phyloP scores from a whole-genome alignment of 306 rosid species.

The Medicago truncatula region DNA sequence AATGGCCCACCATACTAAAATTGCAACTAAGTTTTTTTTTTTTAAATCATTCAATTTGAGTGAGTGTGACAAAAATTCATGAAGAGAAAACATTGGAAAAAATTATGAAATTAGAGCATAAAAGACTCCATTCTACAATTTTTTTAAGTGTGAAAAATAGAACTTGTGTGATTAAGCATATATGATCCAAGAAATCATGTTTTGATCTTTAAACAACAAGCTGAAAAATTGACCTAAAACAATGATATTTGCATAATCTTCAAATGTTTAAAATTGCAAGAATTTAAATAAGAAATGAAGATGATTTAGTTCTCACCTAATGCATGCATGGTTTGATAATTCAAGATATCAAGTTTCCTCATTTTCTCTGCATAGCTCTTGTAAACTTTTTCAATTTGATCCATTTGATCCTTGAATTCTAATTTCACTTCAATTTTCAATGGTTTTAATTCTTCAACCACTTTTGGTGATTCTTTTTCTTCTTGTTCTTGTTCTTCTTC shows the following conservation, averaged over 20 bases:
- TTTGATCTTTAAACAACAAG: constrained; percentile 27
- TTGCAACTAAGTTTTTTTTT: not conserved
- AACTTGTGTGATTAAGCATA: not conserved
- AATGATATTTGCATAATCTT: constrained; percentile 3
- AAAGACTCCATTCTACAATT: constrained; percentile 7
- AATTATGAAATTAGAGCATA: constrained; percentile 8
- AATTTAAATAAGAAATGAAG: constrained; percentile 21
- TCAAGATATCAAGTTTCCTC: constrained; percentile 82
- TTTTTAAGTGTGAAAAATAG: constrained; percentile 16
- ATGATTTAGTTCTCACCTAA: constrained; percentile 59
- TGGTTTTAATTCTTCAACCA: constrained; percentile 51
- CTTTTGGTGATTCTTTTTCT: constrained; percentile 45
- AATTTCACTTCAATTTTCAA: constrained; percentile 60
- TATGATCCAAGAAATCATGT: constrained; percentile 23
- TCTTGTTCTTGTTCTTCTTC: constrained; percentile 35
- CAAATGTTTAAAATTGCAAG: constrained; percentile 15
- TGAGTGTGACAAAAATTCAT: constrained; percentile 13
- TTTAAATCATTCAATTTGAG: not conserved
- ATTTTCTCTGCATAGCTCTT: constrained; percentile 69
- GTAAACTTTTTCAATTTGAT: constrained; percentile 68
- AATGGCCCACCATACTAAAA: constrained; percentile 44
- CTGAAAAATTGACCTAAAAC: constrained; percentile 20
- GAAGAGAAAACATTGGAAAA: not conserved
- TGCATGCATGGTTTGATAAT: constrained; percentile 87
- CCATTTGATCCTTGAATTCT: constrained; percentile 61